Conservation (phyloP, 805 yeast genomes). For the Ogataea pilisensis region DNA sequence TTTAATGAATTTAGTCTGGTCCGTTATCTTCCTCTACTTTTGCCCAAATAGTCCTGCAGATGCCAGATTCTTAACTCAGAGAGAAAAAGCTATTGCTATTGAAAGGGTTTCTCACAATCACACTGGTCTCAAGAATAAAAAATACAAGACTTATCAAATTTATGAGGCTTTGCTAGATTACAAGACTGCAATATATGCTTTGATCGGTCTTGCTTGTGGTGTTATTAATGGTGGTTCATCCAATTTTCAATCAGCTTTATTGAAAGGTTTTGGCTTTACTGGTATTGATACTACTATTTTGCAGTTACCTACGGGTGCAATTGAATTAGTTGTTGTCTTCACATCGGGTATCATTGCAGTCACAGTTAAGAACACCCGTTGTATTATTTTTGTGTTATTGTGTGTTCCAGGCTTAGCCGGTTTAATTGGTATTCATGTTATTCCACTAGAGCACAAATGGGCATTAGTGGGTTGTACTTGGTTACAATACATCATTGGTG, state of each 20-base stretch:
- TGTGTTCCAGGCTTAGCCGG: conserved; percentile 23
- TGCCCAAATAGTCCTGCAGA: conserved; percentile 41
- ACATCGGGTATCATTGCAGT: conserved; percentile 20
- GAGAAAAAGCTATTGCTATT: conserved; percentile 31
- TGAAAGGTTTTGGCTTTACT: conserved; percentile 33
- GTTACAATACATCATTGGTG: conserved; percentile 10
- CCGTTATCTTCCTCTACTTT: conserved; percentile 19
- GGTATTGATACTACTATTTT: conserved; percentile 24
- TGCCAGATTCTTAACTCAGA: conserved; percentile 40
- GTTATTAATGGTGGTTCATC: conserved; percentile 56
- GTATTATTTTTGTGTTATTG: conserved; percentile 11
- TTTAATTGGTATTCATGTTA: conserved; percentile 17
- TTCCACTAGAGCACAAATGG: conserved; percentile 16
- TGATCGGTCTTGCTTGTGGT: conserved; percentile 32
- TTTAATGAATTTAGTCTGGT: conserved; percentile 36
- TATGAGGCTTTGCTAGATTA: conserved; percentile 40
- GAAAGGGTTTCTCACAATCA: conserved; percentile 33
- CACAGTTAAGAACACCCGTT: conserved; percentile 11
- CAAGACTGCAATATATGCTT: conserved; percentile 25
- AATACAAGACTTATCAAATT: conserved; percentile 39
- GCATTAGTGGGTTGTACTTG: conserved; percentile 12
- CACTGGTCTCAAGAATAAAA: conserved; percentile 40
- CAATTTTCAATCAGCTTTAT: conserved; percentile 41
- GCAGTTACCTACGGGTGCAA: conserved; percentile 28
- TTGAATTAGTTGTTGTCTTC: conserved; percentile 16